Evolutionary conservation across 2,329 filamentous ascomycete species (phyloP).

Genomic region (Aspergillus bombycis): DNA sequence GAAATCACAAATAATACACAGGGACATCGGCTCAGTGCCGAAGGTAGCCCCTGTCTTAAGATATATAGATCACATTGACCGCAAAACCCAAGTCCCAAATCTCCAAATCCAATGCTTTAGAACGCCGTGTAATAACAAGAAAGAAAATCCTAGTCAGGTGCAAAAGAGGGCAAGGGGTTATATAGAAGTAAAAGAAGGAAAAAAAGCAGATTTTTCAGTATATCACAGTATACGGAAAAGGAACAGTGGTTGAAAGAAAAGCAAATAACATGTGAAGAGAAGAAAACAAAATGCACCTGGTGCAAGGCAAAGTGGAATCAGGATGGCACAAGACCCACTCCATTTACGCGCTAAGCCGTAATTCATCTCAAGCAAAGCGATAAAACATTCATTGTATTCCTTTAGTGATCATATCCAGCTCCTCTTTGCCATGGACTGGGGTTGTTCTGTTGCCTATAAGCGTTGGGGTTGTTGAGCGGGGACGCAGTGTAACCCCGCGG

Average conservation of each 20-base stretch:
- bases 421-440: conserved; percentile 68
- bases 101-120: conserved; percentile 37
- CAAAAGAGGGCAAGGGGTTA: conserved; percentile 17
- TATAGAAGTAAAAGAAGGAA: conserved; percentile 11
- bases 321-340: conserved; percentile 29
- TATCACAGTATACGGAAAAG: conserved; percentile 27
- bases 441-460: conserved; percentile 55
- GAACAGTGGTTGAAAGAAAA: conserved; percentile 16
- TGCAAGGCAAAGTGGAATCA: conserved; percentile 21
- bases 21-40: conserved; percentile 19
- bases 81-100: conserved; percentile 34
- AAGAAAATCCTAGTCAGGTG: conserved; percentile 21
- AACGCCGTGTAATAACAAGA: conserved; percentile 34
- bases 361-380: conserved; percentile 40
- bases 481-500: conserved; percentile 36
- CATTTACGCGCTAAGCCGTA: conserved; percentile 39
- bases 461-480: conserved; percentile 36
- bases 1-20: conserved; percentile 20
- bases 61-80: conserved; percentile 24
- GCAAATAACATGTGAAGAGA: conserved; percentile 12
- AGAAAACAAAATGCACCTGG: conserved; percentile 13
- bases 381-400: conserved; percentile 26
- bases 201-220: conserved; percentile 22
- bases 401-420: conserved; percentile 64
- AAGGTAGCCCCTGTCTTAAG: conserved; percentile 16